phyloP scores from a whole-genome alignment of 495 filamentous ascomycete species.

The Tetracladium marchalianum region DNA sequence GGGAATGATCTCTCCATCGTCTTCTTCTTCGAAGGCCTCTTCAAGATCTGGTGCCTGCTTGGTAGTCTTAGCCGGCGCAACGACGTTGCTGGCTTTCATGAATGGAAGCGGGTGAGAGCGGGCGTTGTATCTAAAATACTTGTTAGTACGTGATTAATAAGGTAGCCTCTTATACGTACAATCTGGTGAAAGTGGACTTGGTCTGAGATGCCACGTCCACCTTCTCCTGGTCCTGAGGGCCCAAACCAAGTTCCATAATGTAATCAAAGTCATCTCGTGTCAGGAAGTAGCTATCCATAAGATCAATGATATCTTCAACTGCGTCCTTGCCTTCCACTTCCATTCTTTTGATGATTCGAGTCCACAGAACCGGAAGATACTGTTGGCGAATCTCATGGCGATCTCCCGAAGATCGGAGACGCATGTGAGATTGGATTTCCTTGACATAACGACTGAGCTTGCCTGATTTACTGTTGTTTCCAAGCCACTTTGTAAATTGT shows the following conservation, averaged over 20 bases:
- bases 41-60: slow-evolving; percentile 89
- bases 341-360: slow-evolving; percentile 61
- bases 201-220: slow-evolving; percentile 76
- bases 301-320: slow-evolving; percentile 46
- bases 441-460: slow-evolving; percentile 81
- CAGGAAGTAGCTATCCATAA: slow-evolving; percentile 98
- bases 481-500: slow-evolving; percentile 80
- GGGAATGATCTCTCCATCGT: slow-evolving; percentile 53
- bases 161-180: slow-evolving; percentile 36
- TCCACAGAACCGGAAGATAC: slow-evolving; percentile 87
- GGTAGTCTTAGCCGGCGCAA: slow-evolving; percentile 54
- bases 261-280: slow-evolving; percentile 91
- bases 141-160: slow-evolving; percentile 13
- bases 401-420: slow-evolving; percentile 83
- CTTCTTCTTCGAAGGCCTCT: slow-evolving; percentile 89
- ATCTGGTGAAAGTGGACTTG: slow-evolving; percentile 79
- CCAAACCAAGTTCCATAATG: slow-evolving; percentile 84
- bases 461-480: slow-evolving; percentile 83
- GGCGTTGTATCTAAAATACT: slow-evolving; percentile 59
- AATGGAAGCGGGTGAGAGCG: slow-evolving; percentile 86
- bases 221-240: slow-evolving; percentile 61
- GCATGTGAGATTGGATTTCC: slow-evolving; percentile 96
- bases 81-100: slow-evolving; percentile 79
- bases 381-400: slow-evolving; percentile 89
- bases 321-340: slow-evolving; percentile 64